Evolutionary conservation across 1,284 basidiomycete species (phyloP).

Genomic region (Austroboletus novae-zelandiae): DNA sequence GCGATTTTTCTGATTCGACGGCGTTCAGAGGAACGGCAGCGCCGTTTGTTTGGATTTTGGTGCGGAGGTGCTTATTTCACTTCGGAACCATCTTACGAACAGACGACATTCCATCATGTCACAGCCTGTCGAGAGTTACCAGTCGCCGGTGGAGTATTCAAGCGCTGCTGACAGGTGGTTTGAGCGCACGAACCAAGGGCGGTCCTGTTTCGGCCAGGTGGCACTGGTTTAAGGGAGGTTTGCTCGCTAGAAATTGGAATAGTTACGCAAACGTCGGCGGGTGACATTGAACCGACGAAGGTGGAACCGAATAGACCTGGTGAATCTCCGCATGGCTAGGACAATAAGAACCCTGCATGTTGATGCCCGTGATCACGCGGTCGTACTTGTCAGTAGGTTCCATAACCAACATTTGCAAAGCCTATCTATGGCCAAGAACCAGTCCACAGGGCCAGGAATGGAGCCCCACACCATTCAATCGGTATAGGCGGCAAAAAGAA

Average conservation of each 20-base stretch:
- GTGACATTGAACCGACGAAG: background rate
- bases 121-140: too few species aligned
- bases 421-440: too few species aligned
- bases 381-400: too few species aligned
- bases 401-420: too few species aligned
- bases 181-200: background rate
- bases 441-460: background rate
- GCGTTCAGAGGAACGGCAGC: background rate
- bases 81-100: background rate
- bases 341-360: too few species aligned
- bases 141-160: too few species aligned
- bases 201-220: background rate
- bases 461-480: background rate
- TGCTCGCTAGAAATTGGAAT: background rate
- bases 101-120: background rate
- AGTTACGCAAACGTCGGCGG: background rate
- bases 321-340: background rate
- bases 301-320: background rate
- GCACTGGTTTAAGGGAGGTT: background rate
- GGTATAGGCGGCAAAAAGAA: background rate
- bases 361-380: background rate
- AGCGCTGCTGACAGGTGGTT: too few species aligned
- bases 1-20: conserved; percentile 20
- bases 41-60: background rate
- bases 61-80: background rate